Conservation (phyloP, 306 rosid species). For the Myrica gale region DNA sequence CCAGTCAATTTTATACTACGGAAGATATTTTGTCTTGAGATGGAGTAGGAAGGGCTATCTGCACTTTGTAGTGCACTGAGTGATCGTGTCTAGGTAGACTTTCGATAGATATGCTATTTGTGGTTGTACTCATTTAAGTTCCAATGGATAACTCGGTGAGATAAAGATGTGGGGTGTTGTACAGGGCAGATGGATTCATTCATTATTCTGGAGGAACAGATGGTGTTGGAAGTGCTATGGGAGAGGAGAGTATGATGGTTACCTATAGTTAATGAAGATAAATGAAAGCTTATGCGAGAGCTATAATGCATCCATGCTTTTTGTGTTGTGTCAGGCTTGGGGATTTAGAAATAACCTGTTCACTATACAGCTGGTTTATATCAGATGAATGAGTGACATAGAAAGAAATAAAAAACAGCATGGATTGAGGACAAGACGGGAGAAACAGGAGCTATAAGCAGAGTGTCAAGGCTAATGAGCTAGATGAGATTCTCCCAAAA, state of each 20-base stretch:
- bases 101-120: background rate
- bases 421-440: conserved; percentile 11
- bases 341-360: background rate
- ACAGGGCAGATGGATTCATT: background rate
- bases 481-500: background rate
- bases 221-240: background rate
- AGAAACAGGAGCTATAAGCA: conserved; percentile 2
- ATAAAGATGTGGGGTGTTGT: background rate
- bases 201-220: background rate
- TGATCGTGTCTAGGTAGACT: background rate
- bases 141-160: background rate
- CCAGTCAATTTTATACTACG: background rate
- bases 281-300: background rate
- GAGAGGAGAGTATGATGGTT: background rate
- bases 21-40: background rate
- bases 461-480: background rate
- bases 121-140: background rate
- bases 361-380: conserved; percentile 8
- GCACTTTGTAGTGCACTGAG: background rate
- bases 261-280: background rate
- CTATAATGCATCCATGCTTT: background rate
- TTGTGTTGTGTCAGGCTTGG: background rate
- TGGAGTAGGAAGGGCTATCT: background rate
- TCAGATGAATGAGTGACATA: background rate
- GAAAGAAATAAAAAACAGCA: conserved; percentile 1